Conservation (phyloP, 177 flowering plant genomes). For the Vitis hybrid region DNA sequence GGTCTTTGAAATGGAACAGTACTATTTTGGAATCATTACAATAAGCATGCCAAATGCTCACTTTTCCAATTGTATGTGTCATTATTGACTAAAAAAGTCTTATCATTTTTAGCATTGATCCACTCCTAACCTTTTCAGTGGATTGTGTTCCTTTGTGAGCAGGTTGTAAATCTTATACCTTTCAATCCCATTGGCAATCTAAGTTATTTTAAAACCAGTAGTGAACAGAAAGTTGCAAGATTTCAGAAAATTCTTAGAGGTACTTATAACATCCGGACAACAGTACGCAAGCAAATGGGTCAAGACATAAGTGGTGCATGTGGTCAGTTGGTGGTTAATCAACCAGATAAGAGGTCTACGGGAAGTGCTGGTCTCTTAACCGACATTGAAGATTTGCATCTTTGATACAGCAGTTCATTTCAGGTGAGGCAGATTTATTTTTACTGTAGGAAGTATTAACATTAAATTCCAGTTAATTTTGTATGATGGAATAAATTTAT, state of each 20-base stretch:
- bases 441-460: not conserved
- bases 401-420: slow-evolving; percentile 14
- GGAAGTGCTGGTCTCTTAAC: slow-evolving; percentile 32
- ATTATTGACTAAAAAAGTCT: not conserved
- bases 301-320: slow-evolving; percentile 98
- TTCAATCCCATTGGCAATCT: slow-evolving; percentile 85
- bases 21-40: too few species aligned
- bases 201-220: slow-evolving; percentile 62
- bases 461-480: not conserved
- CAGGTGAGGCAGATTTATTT: not conserved
- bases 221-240: slow-evolving; percentile 44
- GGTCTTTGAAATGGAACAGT: too few species aligned
- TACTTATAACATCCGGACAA: slow-evolving; percentile 73
- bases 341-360: slow-evolving; percentile 38
- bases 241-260: slow-evolving; percentile 84
- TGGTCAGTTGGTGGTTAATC: slow-evolving; percentile 85
- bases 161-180: slow-evolving; percentile 95
- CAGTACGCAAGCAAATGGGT: slow-evolving; percentile 90
- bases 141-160: slow-evolving; percentile 16
- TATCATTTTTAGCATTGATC: not conserved
- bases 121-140: slow-evolving; percentile 1
- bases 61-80: too few species aligned
- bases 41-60: too few species aligned
- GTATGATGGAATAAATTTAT: not conserved
- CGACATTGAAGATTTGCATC: slow-evolving; percentile 81